Evolutionary conservation across 2,329 filamentous ascomycete species (phyloP).

Genomic region (Arthroderma sp.): DNA sequence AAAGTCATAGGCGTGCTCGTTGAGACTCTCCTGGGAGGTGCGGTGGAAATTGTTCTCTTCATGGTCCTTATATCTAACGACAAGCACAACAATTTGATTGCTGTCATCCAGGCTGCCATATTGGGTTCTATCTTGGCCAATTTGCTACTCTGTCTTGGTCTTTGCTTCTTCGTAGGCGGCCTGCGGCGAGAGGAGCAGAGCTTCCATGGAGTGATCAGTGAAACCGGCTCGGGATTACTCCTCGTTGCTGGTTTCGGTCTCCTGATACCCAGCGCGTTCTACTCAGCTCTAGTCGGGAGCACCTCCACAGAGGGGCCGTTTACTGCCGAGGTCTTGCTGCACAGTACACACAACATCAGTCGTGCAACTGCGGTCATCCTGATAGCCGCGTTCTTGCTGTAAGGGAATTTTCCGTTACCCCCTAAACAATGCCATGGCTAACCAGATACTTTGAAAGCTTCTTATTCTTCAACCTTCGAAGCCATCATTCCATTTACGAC

Average conservation of each 20-base stretch:
- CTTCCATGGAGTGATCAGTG: slow-evolving; percentile 75
- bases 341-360: slow-evolving; percentile 51
- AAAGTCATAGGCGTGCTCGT: slow-evolving; percentile 46
- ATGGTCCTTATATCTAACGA: slow-evolving; percentile 56
- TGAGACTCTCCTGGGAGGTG: slow-evolving; percentile 50
- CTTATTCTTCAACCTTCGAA: slow-evolving; percentile 60
- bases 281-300: slow-evolving; percentile 31
- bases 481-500: slow-evolving; percentile 65
- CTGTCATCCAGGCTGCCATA: slow-evolving; percentile 73
- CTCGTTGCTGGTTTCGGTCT: slow-evolving; percentile 56
- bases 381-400: slow-evolving; percentile 54
- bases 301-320: slow-evolving; percentile 25
- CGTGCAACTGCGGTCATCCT: slow-evolving; percentile 58
- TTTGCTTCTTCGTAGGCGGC: slow-evolving; percentile 69
- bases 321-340: slow-evolving; percentile 30
- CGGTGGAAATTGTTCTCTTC: slow-evolving; percentile 74
- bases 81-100: slow-evolving; percentile 32
- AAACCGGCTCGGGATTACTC: slow-evolving; percentile 64
- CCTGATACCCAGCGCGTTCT: slow-evolving; percentile 34
- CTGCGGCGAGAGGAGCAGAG: slow-evolving; percentile 65
- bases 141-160: slow-evolving; percentile 62
- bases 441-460: slow-evolving; percentile 21
- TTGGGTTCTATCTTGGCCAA: slow-evolving; percentile 73
- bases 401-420: slow-evolving; percentile 14
- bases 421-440: neutral